Base-by-base conservation (phyloP, 1,139 yeast genomes). In the Pichia sp. region DNA sequence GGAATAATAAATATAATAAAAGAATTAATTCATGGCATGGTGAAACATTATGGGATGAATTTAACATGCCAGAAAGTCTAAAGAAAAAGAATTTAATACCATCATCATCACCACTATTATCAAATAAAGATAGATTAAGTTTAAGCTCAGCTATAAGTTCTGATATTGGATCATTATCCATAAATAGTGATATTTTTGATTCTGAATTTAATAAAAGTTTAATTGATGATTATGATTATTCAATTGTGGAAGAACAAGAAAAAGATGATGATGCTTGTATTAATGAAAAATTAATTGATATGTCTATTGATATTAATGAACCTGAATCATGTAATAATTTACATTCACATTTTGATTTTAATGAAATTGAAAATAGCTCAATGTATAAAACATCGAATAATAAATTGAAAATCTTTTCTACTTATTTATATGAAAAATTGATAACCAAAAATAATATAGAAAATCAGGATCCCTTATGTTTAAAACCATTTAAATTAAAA, bases 11-110 rank as follows among this genome's bases (percentile, higher is more conserved):
- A n/a, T 24, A 22, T 34, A 24, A 30, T n/a, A 38, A 24, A 16
- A 38, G 41, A 20, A 35, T 33, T 1, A 42, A 38, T 10, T 38
- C 39, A 24, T 38, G 45, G 45, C 45, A 42, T 42, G 45, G 41
- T n/a, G 45, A 39, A 30, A 22, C 36, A n/a, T 33, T 24, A n/a
- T 24, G 35, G 35, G 35, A 33, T 24, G 28, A n/a, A 10, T n/a
- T 33, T n/a, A 12, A 11, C 10, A 32, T 32, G 16, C 11, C 16
- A 11, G 12, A n/a, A 11, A 11, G 9, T 11, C 9, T 10, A 5
- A 20, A 31, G 7, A 31, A 6, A 31, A 9, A 8, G 4, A 28
- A 10, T 10, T 33, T 25, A 22, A 12, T 12, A 9, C 26, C 26
- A 33, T 33, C 7, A 33, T 26, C 28, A 26, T 6, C 28, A 26